phyloP scores from a whole-genome alignment of 192 early-diverging fungal genomes.

The Backusella parvicylindrica region DNA sequence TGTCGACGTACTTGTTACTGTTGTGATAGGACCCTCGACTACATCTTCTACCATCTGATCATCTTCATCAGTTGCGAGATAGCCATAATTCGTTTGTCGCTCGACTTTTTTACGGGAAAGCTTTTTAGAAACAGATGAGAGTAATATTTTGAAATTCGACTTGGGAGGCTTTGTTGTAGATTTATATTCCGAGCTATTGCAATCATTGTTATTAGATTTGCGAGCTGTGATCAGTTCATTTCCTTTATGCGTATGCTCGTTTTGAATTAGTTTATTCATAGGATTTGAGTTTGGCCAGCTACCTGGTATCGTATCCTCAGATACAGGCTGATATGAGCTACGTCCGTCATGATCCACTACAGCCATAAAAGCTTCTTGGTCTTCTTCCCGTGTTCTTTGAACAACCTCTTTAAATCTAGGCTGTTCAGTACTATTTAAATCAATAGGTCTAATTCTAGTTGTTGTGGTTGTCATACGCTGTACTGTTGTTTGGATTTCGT shows the following conservation, averaged over 20 bases:
- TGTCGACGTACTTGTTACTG: conserved; percentile 18
- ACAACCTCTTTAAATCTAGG: conserved; percentile 24
- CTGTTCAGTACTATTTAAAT: conserved; percentile 14
- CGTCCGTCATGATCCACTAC: conserved; percentile 5
- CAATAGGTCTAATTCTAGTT: conserved; percentile 30
- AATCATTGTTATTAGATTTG: neutral
- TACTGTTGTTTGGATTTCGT: conserved; percentile 31
- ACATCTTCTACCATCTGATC: neutral
- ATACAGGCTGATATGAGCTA: neutral
- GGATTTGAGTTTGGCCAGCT: neutral
- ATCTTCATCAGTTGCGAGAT: conserved; percentile 5
- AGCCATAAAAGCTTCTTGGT: conserved; percentile 34
- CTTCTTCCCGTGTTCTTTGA: conserved; percentile 27
- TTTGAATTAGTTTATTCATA: neutral
- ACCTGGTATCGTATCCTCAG: neutral
- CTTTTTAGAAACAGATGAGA: conserved; percentile 49
- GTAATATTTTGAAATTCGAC: conserved; percentile 38
- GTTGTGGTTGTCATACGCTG: conserved; percentile 23
- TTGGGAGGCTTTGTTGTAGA: neutral
- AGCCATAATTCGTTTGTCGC: conserved; percentile 19
- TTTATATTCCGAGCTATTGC: neutral
- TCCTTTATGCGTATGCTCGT: neutral
- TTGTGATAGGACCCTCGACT: conserved; percentile 12
- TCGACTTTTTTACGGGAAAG: conserved; percentile 37
- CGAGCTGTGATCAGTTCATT: neutral